Base-by-base conservation (phyloP, 2,329 filamentous ascomycete species). In the Dactylonectria macrodidyma region DNA sequence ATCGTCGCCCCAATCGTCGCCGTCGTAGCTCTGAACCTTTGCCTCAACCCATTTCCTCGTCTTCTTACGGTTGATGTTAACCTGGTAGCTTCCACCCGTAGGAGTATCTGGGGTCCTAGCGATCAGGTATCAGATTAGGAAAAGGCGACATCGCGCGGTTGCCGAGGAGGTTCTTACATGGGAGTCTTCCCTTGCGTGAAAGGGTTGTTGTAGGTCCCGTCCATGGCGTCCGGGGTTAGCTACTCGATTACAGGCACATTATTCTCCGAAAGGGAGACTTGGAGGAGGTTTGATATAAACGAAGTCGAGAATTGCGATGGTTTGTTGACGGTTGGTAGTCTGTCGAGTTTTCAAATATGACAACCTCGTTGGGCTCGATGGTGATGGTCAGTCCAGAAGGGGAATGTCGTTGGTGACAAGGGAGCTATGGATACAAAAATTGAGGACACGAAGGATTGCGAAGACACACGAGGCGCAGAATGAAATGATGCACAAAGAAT, bases 11-110 rank as follows among this genome's bases (percentile, higher is more conserved):
- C 95, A 98, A 77, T 97, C 95, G 76, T 97, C 95, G 70, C 95
- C 95, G 76, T 95, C 95, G 78, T 98, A 98, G 78, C 90, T 93
- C 75, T 93, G 91, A 66, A 90, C 87, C 81, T 95, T 95, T 41
- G 95, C 95, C 76, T 97, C 92, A 44, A 95, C 92, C 95, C 95
- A 98, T 88, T 97, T 97, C 82, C 92, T 93, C 62, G 95, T 98
- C 84, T 97, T 97, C 63, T 91, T 89, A 69, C 95, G 91, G 82
- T 93, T 95, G 56, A 98, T 91, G 79, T 97, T 97, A 59, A 94
- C 90, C 79, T 93, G 92, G 82, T 95, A 97, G 30, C 81, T 76
- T 65, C 74, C 79, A 61, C 73, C 77, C 22, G 78, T 72, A 16
- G 79, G 76, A n/a, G 79, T 76, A 47, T 77, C 72, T 9, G 79